Percentiles rank a stretch among this genome's conserved stretches.
These are phyloP conservation scores for Globisporangium viniferum DNA, from an alignment of 352 stramenopile genomes.

Conservation along the genomic window DNA sequence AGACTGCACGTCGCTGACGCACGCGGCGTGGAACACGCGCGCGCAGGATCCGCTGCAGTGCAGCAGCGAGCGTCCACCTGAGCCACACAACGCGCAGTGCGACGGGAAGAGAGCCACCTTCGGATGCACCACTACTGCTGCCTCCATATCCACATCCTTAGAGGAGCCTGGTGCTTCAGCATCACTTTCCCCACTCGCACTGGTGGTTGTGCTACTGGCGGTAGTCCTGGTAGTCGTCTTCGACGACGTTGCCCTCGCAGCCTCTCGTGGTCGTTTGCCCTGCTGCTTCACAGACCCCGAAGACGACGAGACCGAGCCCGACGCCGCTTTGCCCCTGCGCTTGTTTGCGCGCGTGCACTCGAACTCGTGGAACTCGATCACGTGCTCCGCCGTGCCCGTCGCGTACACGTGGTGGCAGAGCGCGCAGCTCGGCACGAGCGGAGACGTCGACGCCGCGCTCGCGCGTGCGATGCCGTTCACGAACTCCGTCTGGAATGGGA, in stretches of 20 bases:
- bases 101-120: slow-evolving; percentile 43
- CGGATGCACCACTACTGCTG: not conserved
- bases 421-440: slow-evolving; percentile 32
- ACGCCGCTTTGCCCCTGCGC: not conserved
- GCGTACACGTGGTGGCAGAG: slow-evolving; percentile 69
- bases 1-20: slow-evolving; percentile 49
- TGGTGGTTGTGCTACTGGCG: too few species aligned
- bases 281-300: slow-evolving; percentile 9
- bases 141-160: not conserved
- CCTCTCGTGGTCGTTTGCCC: slow-evolving; percentile 34
- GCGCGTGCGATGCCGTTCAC: slow-evolving; percentile 4
- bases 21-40: slow-evolving; percentile 56
- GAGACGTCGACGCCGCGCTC: slow-evolving; percentile 10
- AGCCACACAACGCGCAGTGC: slow-evolving; percentile 55
- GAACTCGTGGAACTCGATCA: slow-evolving; percentile 75
- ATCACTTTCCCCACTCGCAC: not conserved
- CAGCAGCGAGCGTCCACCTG: slow-evolving; percentile 45
- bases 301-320: not conserved
- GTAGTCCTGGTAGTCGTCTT: not conserved
- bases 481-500: slow-evolving; percentile 2
- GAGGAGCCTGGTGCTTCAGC: not conserved
- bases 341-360: slow-evolving; percentile 73
- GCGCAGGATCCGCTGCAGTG: slow-evolving; percentile 56
- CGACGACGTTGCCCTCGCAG: not conserved
- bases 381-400: slow-evolving; percentile 34